Evolutionary conservation across 192 early-diverging fungal species (phyloP).

Genomic region (Podila verticillata): DNA sequence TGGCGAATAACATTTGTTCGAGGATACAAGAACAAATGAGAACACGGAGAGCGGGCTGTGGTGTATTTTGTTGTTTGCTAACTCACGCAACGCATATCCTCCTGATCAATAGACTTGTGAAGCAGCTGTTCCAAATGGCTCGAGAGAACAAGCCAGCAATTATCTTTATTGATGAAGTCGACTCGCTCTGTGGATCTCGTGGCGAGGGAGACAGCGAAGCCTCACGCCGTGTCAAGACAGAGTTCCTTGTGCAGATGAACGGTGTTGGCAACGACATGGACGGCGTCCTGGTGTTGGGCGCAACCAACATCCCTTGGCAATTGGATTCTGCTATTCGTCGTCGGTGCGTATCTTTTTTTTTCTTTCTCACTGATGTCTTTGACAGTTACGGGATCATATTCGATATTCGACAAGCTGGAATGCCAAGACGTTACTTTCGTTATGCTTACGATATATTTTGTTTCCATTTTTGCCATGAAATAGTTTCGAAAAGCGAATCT

Average conservation of each 20-base stretch:
- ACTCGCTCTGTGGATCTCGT: conserved; percentile 92
- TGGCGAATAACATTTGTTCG: no score
- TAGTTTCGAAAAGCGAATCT: conserved; percentile 97
- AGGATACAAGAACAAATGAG: not conserved
- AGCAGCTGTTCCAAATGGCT: conserved; percentile 94
- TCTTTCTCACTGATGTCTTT: not conserved
- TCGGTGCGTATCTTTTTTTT: conserved; percentile 50
- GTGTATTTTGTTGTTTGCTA: conserved; percentile 2
- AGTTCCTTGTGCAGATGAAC: conserved; percentile 99
- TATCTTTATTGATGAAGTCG: conserved; percentile 99
- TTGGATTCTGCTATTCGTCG: conserved; percentile 93
- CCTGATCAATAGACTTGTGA: conserved; percentile 73
- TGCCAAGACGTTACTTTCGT: not conserved
- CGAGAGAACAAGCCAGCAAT: conserved; percentile 93
- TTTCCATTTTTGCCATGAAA: not conserved
- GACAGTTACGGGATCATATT: no score
- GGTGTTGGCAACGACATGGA: conserved; percentile 96
- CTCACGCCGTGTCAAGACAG: conserved; percentile 94
- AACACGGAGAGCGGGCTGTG: no score
- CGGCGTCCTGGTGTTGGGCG: conserved; percentile 95
- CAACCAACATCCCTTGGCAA: conserved; percentile 98
- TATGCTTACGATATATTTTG: no score
- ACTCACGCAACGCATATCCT: not conserved
- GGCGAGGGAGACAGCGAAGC: conserved; percentile 99
- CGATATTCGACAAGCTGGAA: no score